Evolutionary conservation across 306 rosid species (phyloP).

Genomic region (Castanospermum australe): DNA sequence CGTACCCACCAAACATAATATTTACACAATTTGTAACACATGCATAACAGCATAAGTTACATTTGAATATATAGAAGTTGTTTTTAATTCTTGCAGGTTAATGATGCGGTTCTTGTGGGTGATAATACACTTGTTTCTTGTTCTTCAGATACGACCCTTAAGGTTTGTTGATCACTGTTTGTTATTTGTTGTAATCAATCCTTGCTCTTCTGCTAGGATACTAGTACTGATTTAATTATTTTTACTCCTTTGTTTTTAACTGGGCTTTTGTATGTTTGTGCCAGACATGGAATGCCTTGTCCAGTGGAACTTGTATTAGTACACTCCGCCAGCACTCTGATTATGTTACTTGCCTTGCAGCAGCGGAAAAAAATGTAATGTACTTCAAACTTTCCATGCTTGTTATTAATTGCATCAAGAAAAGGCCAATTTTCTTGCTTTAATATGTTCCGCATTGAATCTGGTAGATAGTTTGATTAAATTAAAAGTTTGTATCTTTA

Average conservation of each 20-base stretch:
- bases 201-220: background rate
- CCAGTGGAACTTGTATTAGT: conserved; percentile 62
- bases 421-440: conserved; percentile 12
- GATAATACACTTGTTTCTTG: conserved; percentile 77
- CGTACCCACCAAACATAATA: background rate
- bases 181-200: background rate
- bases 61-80: background rate
- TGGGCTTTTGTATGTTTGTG: background rate
- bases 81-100: conserved; percentile 59
- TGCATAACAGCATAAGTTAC: background rate
- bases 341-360: conserved; percentile 83
- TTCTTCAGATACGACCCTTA: conserved; percentile 83
- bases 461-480: conserved; percentile 23
- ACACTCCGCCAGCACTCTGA: conserved; percentile 84
- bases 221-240: background rate
- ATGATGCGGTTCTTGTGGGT: conserved; percentile 74
- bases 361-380: conserved; percentile 79
- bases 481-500: conserved; percentile 31
- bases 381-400: conserved; percentile 32
- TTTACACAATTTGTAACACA: background rate
- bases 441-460: conserved; percentile 9
- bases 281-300: conserved; percentile 78
- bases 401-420: conserved; percentile 23
- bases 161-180: conserved; percentile 46
- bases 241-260: background rate